A percentile compares a stretch with the other conserved stretches of the same genome.
These are phyloP conservation scores for Pseudogymnoascus sp. DNA, from an alignment of 2,329 filamentous ascomycete genomes.

Conservation along the genomic window DNA sequence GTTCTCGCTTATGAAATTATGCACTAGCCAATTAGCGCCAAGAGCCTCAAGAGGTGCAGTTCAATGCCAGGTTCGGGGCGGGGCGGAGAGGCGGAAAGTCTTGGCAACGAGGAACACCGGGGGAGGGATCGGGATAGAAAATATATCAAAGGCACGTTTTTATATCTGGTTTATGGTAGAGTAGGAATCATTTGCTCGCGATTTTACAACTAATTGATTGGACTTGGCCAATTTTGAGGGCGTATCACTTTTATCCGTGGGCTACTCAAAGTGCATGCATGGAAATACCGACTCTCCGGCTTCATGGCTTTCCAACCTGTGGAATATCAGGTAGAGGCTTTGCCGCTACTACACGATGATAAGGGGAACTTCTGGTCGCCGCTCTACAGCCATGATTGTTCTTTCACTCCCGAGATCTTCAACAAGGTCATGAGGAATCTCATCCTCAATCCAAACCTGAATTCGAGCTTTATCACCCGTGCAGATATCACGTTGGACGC, in stretches of 20 bases:
- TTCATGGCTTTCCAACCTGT: conserved; percentile 31
- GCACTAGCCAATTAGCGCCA: conserved; percentile 8
- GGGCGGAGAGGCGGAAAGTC: neutral
- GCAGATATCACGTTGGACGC: conserved; percentile 62
- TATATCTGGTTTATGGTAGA: neutral
- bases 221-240: neutral
- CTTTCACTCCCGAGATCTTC: conserved; percentile 56
- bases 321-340: conserved; percentile 27
- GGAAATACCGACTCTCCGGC: neutral
- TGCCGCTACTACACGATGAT: conserved; percentile 29
- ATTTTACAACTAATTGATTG: neutral
- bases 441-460: conserved; percentile 71
- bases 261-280: neutral
- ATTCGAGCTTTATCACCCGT: conserved; percentile 67
- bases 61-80: neutral
- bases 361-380: conserved; percentile 41
- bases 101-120: neutral
- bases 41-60: conserved; percentile 1
- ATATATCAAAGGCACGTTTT: neutral
- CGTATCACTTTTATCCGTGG: neutral
- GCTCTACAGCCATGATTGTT: conserved; percentile 47
- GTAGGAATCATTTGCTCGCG: neutral
- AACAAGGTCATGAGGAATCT: conserved; percentile 62
- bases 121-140: neutral
- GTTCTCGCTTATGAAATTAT: conserved; percentile 9